Percentiles rank a stretch among this genome's conserved stretches.
phyloP scores from a whole-genome alignment of 2,329 filamentous ascomycete genomes.

The Cordyceps tenuipes region DNA sequence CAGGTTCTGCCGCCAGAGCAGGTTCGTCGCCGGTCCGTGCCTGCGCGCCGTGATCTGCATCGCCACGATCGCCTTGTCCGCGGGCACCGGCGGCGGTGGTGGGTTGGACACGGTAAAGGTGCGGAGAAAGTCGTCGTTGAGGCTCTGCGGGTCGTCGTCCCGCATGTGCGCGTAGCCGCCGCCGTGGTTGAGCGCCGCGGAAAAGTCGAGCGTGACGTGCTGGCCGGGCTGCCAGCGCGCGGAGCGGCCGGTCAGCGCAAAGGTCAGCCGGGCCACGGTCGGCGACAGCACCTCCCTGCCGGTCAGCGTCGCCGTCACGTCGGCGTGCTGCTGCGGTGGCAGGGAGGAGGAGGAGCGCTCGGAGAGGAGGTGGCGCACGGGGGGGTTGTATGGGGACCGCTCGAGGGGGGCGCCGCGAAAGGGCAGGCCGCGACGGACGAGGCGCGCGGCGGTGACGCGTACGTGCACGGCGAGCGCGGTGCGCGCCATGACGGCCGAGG shows the following conservation, averaged over 20 bases:
- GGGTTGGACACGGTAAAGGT: constrained; percentile 73
- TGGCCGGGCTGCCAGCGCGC: constrained; percentile 60
- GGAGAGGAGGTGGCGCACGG: constrained; percentile 52
- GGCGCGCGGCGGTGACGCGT: constrained; percentile 49
- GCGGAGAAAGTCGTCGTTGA: constrained; percentile 78
- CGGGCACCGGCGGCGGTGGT: constrained; percentile 28
- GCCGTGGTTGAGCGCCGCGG: constrained; percentile 58
- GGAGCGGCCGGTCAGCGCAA: constrained; percentile 24
- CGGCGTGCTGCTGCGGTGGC: constrained; percentile 11
- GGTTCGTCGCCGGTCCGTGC: constrained; percentile 59
- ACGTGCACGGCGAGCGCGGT: constrained; percentile 68
- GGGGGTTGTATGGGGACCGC: constrained; percentile 71
- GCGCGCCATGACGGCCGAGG: constrained; percentile 54
- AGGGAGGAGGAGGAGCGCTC: constrained; percentile 35
- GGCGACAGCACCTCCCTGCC: constrained; percentile 54
- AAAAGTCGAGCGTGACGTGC: constrained; percentile 69
- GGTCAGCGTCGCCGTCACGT: constrained; percentile 45
- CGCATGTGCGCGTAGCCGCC: constrained; percentile 82
- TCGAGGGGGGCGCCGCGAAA: constrained; percentile 55
- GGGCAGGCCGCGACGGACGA: constrained; percentile 56
- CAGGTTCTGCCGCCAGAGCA: constrained; percentile 52
- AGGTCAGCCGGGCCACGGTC: constrained; percentile 56
- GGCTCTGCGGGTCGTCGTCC: constrained; percentile 65
- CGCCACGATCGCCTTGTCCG: constrained; percentile 24
- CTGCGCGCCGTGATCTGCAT: constrained; percentile 66